Base-by-base conservation (phyloP, 2,329 filamentous ascomycete species). In the Helotiales sp. region DNA sequence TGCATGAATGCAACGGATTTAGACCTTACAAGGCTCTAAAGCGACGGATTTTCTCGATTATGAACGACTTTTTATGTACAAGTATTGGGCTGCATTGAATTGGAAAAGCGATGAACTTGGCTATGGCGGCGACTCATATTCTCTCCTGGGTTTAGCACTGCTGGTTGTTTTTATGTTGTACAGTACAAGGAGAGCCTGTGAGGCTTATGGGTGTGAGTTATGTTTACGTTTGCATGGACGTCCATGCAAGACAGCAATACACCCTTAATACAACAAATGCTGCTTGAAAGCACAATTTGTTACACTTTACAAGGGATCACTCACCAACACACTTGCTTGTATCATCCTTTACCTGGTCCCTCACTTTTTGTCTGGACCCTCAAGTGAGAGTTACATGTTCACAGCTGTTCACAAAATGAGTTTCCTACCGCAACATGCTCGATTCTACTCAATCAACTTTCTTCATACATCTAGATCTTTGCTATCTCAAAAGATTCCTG, bases 31-130 rank as follows among this genome's bases (percentile, higher is more conserved):
- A 22, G 48, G 50, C 15, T 54, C 52, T 54, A 55, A 54, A 60
- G 40, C 49, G 54, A 67, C 50, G 61, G 55, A 55, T 56, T 55
- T 58, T 42, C 53, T 64, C 62, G 49, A 44, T 54, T 44, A 58
- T 31, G 52, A 58, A 38, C 19, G 51, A 57, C 52, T 51, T 61
- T 57, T 40, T 47, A 49, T 70, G 67, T 70, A 70, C 60, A 66
- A 64, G 58, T 68, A 69, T 63, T 68, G 63, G 65, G 67, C 55
- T 68, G 66, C 64, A 67, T 68, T 66, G 58, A 59, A 58, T 63
- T 63, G 67, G 47, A 68, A 66, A 66, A 66, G 64, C 66, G 66
- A 59, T 54, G 62, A 61, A 66, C 48, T 65, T 59, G 61, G 63
- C 59, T 65, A 60, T 55, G 61, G 53, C 57, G 61, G 60, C 59